phyloP scores from a whole-genome alignment of 2,329 filamentous ascomycete species.

The Sphaerostilbella broomeana region DNA sequence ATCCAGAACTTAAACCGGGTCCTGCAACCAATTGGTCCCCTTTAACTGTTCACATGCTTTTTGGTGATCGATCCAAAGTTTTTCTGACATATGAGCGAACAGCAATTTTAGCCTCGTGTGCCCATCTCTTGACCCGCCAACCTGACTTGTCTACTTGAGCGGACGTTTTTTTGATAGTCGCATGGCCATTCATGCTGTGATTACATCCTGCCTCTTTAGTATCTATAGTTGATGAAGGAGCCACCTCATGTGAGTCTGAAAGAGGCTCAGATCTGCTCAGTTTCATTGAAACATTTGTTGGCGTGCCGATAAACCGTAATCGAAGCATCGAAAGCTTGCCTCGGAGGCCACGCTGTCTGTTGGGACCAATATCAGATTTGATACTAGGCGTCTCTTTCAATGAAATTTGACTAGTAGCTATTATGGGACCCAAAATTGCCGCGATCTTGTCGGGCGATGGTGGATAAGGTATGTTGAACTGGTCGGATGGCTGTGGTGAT shows the following conservation, averaged over 20 bases:
- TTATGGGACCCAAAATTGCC: slow-evolving; percentile 10
- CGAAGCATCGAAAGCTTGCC: slow-evolving; percentile 28
- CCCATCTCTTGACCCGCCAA: slow-evolving; percentile 29
- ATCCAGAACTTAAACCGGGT: slow-evolving; percentile 4
- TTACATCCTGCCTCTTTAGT: neutral
- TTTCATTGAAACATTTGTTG: neutral
- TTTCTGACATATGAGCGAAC: slow-evolving; percentile 28
- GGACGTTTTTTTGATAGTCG: too few species aligned
- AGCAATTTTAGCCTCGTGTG: slow-evolving; percentile 26
- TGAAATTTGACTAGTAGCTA: slow-evolving; percentile 10
- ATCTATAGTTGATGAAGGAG: neutral
- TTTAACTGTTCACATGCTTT: slow-evolving; percentile 14
- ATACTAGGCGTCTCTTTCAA: slow-evolving; percentile 14
- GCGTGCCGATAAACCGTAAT: slow-evolving; percentile 18
- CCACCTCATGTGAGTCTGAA: neutral
- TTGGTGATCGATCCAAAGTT: slow-evolving; percentile 26
- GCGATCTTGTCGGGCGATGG: slow-evolving; percentile 16
- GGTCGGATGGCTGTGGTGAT: slow-evolving; percentile 24
- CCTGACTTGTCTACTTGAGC: slow-evolving; percentile 18
- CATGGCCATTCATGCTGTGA: too few species aligned
- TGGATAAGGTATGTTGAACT: slow-evolving; percentile 30
- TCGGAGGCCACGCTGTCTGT: slow-evolving; percentile 16
- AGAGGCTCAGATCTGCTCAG: neutral
- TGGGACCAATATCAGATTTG: slow-evolving; percentile 5
- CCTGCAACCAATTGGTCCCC: neutral